Evolutionary conservation across 768 basidiomycete species (phyloP).

Genomic region (Naematelia aurantialba): DNA sequence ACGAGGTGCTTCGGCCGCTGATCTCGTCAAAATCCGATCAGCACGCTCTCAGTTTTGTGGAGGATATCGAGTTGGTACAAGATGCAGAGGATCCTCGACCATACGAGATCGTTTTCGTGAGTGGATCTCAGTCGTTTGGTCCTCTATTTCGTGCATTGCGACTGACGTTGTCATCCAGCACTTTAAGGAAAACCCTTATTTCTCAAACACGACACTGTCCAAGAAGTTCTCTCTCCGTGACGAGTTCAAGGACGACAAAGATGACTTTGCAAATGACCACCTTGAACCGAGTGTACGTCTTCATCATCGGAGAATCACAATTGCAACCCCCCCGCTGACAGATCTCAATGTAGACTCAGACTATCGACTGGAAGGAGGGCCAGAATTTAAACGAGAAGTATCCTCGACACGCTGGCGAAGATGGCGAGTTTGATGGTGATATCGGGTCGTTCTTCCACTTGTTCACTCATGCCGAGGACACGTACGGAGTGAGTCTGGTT

Average conservation of each 20-base stretch:
- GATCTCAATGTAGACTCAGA: background rate
- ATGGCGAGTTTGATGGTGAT: conserved; percentile 42
- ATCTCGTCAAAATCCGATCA: conserved; percentile 58
- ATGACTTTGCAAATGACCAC: conserved; percentile 11
- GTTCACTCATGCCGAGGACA: conserved; percentile 37
- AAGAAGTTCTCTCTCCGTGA: conserved; percentile 38
- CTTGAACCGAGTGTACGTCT: conserved; percentile 9
- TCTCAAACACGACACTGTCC: conserved; percentile 41
- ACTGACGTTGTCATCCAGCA: conserved; percentile 20
- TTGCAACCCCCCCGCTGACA: background rate
- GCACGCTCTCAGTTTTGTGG: conserved; percentile 74
- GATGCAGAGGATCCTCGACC: conserved; percentile 71
- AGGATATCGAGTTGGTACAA: conserved; percentile 77
- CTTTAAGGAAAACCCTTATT: conserved; percentile 50
- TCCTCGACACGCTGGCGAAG: conserved; percentile 23
- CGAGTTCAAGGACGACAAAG: background rate
- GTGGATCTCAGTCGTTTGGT: conserved; percentile 48
- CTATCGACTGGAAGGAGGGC: conserved; percentile 47
- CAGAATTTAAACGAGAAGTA: conserved; percentile 39
- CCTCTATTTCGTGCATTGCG: background rate
- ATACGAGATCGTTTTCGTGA: conserved; percentile 82
- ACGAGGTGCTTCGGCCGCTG: conserved; percentile 1
- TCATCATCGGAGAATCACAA: conserved; percentile 19
- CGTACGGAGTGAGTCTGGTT: conserved; percentile 25
- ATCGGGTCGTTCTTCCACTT: conserved; percentile 47